A percentile compares a stretch with the other conserved stretches of the same genome.
Conservation (phyloP, 1,284 basidiomycete species). For the Naganishia cerealis region DNA sequence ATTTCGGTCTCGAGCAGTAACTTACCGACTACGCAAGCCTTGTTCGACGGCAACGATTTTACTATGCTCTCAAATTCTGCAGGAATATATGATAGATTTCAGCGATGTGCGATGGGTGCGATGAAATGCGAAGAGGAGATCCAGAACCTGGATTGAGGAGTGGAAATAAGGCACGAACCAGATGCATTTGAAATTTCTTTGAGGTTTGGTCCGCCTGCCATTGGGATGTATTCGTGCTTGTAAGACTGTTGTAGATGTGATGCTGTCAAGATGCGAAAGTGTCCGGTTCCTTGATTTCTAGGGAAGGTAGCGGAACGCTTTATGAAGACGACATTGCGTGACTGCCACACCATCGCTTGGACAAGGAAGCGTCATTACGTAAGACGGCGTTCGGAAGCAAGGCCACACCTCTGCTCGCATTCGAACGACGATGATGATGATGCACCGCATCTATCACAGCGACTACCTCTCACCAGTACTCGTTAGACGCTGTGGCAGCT, state of each 20-base stretch:
- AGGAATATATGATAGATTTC: background rate
- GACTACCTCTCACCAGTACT: background rate
- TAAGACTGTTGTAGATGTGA: background rate
- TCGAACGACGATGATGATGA: background rate
- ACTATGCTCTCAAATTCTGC: slow-evolving; percentile 49
- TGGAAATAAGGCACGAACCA: slow-evolving; percentile 23
- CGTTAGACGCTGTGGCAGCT: no score
- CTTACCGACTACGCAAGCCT: slow-evolving; percentile 44
- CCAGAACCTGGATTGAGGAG: background rate
- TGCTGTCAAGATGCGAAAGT: background rate
- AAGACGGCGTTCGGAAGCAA: slow-evolving; percentile 2
- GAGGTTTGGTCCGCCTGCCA: slow-evolving; percentile 30
- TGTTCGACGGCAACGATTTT: slow-evolving; percentile 39
- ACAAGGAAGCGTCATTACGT: slow-evolving; percentile 8
- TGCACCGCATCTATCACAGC: background rate
- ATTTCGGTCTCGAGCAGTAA: slow-evolving; percentile 36
- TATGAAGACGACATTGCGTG: background rate
- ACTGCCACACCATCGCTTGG: background rate
- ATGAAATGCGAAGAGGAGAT: background rate
- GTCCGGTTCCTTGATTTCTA: background rate
- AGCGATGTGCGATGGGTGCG: background rate
- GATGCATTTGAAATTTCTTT: slow-evolving; percentile 31
- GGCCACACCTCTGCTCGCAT: no score
- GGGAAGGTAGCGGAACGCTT: background rate
- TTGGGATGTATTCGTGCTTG: background rate